Conservation (phyloP, 108 stramenopile genomes). For the Bacterosira constricta region DNA sequence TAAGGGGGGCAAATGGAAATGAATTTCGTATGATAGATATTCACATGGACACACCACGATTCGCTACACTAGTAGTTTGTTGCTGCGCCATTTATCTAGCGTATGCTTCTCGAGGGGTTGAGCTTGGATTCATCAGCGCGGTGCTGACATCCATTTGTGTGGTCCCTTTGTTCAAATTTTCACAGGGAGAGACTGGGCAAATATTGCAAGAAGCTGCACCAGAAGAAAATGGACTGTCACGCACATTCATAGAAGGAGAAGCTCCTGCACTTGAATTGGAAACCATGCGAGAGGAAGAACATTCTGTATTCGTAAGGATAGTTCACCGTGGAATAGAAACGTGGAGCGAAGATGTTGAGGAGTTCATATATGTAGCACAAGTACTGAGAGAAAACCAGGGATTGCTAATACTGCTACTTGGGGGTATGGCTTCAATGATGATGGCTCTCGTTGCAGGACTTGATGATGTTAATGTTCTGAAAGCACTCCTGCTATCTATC, state of each 20-base stretch:
- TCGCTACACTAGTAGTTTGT: not conserved
- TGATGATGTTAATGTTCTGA: constrained; percentile 18
- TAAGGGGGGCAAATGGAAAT: too few species aligned
- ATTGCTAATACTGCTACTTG: constrained; percentile 27
- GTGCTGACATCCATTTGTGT: constrained; percentile 11
- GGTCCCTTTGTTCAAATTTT: constrained; percentile 12
- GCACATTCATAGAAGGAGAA: constrained; percentile 2
- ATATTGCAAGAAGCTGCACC: not conserved
- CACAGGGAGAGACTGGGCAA: not conserved
- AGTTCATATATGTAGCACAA: constrained; percentile 27
- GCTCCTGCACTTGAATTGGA: constrained; percentile 6
- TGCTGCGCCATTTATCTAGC: constrained; percentile 3
- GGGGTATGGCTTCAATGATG: constrained; percentile 39
- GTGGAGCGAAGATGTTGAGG: constrained; percentile 24
- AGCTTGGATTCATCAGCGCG: constrained; percentile 13
- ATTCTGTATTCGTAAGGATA: constrained; percentile 6
- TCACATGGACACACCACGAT: not conserved
- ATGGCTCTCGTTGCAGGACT: constrained; percentile 30
- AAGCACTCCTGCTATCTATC: constrained; percentile 26
- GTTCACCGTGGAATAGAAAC: constrained; percentile 10
- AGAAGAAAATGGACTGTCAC: not conserved
- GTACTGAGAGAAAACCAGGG: constrained; percentile 31
- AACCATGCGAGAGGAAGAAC: constrained; percentile 5
- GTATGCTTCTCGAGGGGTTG: not conserved
- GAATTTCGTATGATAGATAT: not conserved